phyloP scores from a whole-genome alignment of 2,329 filamentous ascomycete species.

The Nothomitra cinnamomea region DNA sequence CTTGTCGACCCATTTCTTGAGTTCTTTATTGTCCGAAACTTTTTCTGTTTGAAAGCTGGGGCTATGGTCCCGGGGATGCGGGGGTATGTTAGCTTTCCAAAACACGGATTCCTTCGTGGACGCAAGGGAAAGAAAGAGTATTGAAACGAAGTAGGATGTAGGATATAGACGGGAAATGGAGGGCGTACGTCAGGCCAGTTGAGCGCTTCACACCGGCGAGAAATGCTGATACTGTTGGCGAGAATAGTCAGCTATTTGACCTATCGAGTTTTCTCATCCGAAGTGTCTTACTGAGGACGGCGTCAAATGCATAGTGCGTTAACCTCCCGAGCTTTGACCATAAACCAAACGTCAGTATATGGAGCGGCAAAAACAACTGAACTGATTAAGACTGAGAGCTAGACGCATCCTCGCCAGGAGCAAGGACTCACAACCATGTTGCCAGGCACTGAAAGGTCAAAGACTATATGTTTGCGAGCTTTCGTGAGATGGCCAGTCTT shows the following conservation, averaged over 20 bases:
- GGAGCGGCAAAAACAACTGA: constrained; percentile 18
- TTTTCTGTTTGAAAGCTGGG: constrained; percentile 78
- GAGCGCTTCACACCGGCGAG: constrained; percentile 95
- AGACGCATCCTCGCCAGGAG: constrained; percentile 27
- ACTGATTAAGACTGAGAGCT: constrained; percentile 45
- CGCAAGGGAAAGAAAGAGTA: neutral
- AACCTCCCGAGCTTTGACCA: constrained; percentile 72
- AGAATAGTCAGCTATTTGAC: neutral
- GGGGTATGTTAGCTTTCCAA: constrained; percentile 27
- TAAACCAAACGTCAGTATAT: neutral
- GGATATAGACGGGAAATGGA: constrained; percentile 10
- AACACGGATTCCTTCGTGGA: constrained; percentile 3
- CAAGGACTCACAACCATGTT: constrained; percentile 21
- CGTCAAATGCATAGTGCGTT: constrained; percentile 91
- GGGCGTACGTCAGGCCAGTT: constrained; percentile 87
- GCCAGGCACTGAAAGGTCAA: neutral
- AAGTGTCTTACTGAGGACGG: constrained; percentile 58
- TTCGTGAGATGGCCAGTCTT: neutral
- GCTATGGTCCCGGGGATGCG: constrained; percentile 29
- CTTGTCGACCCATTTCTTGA: constrained; percentile 78
- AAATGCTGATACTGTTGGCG: constrained; percentile 59
- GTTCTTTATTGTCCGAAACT: constrained; percentile 65
- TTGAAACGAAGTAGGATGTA: neutral
- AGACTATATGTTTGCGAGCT: neutral
- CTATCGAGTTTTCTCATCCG: constrained; percentile 1